Evolutionary conservation across 345 rosid species (phyloP).

Genomic region (Viola odorata): DNA sequence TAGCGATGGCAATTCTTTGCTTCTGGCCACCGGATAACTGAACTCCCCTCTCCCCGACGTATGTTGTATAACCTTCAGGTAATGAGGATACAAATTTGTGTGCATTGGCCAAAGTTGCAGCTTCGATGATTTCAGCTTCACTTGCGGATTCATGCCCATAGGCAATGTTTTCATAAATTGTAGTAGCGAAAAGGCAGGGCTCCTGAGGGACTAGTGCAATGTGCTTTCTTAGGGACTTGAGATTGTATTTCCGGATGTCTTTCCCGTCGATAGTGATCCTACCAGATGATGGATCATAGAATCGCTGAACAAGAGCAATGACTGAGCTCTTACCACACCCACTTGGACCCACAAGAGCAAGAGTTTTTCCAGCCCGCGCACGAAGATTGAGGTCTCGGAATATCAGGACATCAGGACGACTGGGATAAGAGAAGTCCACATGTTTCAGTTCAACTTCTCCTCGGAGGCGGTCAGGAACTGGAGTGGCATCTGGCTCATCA

Average conservation of each 20-base stretch:
- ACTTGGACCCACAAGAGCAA: conserved; percentile 97
- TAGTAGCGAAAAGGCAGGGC: conserved; percentile 79
- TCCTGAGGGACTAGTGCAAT: conserved; percentile 94
- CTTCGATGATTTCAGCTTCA: conserved; percentile 86
- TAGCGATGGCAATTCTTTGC: conserved; percentile 80
- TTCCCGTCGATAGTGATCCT: conserved; percentile 82
- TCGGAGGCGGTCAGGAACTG: conserved; percentile 69
- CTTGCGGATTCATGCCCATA: conserved; percentile 81
- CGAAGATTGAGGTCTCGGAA: conserved; percentile 82
- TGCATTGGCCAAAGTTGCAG: conserved; percentile 89
- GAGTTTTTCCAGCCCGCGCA: conserved; percentile 86
- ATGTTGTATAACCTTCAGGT: conserved; percentile 82
- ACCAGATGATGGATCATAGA: conserved; percentile 91
- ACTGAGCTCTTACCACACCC: conserved; percentile 98
- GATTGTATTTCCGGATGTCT: conserved; percentile 91
- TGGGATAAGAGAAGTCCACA: conserved; percentile 89
- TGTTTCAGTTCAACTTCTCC: conserved; percentile 97
- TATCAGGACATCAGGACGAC: conserved; percentile 74
- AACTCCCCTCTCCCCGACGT: conserved; percentile 83
- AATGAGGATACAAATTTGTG: conserved; percentile 76
- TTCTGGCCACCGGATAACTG: conserved; percentile 98
- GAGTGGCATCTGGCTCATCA: conserved; percentile 75
- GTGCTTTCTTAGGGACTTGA: conserved; percentile 80
- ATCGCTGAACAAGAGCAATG: conserved; percentile 68
- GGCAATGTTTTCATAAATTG: conserved; percentile 85